Evolutionary conservation across 495 filamentous ascomycete species (phyloP), one percentile per base, ranked within the genome.

Genomic region (Peziza echinospora): DNA sequence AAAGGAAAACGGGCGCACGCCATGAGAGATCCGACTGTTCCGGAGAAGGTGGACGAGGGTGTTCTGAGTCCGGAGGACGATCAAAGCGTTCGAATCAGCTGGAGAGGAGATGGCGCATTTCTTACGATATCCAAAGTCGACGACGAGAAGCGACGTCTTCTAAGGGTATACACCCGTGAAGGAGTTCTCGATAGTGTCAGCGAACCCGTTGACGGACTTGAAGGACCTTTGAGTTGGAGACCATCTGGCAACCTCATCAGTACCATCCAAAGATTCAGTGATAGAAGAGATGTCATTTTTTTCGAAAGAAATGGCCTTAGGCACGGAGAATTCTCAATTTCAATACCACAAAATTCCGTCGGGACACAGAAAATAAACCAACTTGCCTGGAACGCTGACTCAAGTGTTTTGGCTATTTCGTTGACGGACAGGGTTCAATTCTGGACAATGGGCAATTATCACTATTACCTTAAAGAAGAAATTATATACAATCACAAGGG

Each of bases 391-490:
- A 96, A 93, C 51, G 63, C 75, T 13, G 87, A 96, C 55, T 96
- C 89, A 0, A 82, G 79, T 3, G 82, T 93, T 11, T 70, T 97
- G 21, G 89, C 89, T 3, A 77, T 94, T 8, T 69, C 69, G 19
- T 73, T 85, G 55, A 64, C 65, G 37, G 76, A 92, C 51, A 70
- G 77, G 34, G 65, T 87, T 13, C 89, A 97, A 53, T 65, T 96
- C n/a, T 97, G 89, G 86, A 91, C 82, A 2, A 89, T 79, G 67
- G 81, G 85, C 7, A 97, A 97, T 58, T 97, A 97, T 55, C 82
- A 97, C 56, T 96, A 85, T 69, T 96, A 96, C 58, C 65, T 96
- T n/a, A 97, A 96, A 63, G 87, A 93, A 63, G 89, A 97, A 56
- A 67, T 86, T 11, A 63, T 70, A 22, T 60, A 60, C 8, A 45